Base-by-base conservation (phyloP, 805 yeast genomes). In the Lipomyces sp. region DNA sequence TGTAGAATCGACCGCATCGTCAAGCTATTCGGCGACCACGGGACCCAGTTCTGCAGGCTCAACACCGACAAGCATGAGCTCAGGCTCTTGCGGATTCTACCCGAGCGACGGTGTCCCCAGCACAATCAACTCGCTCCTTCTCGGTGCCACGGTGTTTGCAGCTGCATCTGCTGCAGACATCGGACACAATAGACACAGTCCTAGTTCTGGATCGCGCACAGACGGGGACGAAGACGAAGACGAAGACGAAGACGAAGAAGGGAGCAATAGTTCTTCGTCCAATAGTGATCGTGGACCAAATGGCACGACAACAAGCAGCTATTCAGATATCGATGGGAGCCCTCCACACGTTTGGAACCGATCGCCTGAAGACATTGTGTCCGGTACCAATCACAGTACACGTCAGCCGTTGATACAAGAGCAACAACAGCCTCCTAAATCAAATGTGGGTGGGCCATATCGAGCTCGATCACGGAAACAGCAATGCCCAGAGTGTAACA, bases 401-500 rank as follows among this genome's bases (percentile, higher is more conserved):
- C 57, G 32, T 30, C 57, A 24, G 42, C 15, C 32, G 4, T 15
- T n/a, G 34, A 48, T 35, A n/a, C 10, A n/a, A 37, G 15, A 34
- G 48, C 51, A n/a, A 30, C 59, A 56, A 42, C 59, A 18, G 5
- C 48, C 35, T 48, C 13, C 13, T 3, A 48, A n/a, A 11, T 50
- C 30, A 5, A 2, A 10, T 15, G 56, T 34, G n/a, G 60, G 58
- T 11, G 64, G 64, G 5, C 66, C 66, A 39, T 45, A 33, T 29
- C 64, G 67, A 13, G 5, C 53, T 33, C 66, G 66, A n/a, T 42
- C 66, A 15, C 85, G 84, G 77, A 88, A 87, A 82, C 83, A 87
- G 75, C 88, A 87, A 77, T 89, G 95, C 74, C 88, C 90, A 0
- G 86, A 85, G 62, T 89, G 95, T 75, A 82, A 81, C 69, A 80